Evolutionary conservation across 768 basidiomycete genomes (phyloP).

Genomic region (Lentinula sp.): DNA sequence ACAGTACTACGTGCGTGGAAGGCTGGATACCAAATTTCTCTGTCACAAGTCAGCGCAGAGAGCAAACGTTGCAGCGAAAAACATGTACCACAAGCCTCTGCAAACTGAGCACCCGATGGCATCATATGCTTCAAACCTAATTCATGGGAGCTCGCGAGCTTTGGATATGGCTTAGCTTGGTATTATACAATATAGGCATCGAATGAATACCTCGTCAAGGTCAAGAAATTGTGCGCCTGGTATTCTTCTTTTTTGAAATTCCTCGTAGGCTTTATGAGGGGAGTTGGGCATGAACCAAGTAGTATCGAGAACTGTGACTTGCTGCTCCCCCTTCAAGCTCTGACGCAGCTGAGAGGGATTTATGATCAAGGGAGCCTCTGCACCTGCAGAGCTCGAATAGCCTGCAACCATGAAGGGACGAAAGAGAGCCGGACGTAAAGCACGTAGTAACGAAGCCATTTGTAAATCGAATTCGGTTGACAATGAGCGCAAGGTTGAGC

Average conservation of each 20-base stretch:
- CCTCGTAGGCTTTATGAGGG: slow-evolving; percentile 59
- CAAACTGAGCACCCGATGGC: slow-evolving; percentile 67
- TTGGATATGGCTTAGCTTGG: neutral
- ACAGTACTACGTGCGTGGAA: slow-evolving; percentile 81
- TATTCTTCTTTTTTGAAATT: slow-evolving; percentile 63
- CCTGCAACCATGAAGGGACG: slow-evolving; percentile 8
- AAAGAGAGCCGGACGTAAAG: neutral
- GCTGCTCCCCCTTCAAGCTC: slow-evolving; percentile 23
- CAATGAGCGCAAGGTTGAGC: neutral
- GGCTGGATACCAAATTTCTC: slow-evolving; percentile 69
- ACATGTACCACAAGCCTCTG: slow-evolving; percentile 70
- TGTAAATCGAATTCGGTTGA: neutral
- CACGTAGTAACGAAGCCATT: neutral
- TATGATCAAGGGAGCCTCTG: slow-evolving; percentile 40
- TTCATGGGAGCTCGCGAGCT: slow-evolving; percentile 58
- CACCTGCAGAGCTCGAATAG: slow-evolving; percentile 30
- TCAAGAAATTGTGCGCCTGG: slow-evolving; percentile 73
- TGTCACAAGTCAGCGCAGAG: slow-evolving; percentile 10
- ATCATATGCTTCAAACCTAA: slow-evolving; percentile 94
- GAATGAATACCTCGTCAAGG: slow-evolving; percentile 50
- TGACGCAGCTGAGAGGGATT: slow-evolving; percentile 43
- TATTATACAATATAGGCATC: neutral
- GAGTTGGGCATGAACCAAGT: slow-evolving; percentile 95
- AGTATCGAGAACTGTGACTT: slow-evolving; percentile 59
- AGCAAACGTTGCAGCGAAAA: neutral